Conservation (phyloP, 1,284 basidiomycete genomes). For the Trametes pubescens region DNA sequence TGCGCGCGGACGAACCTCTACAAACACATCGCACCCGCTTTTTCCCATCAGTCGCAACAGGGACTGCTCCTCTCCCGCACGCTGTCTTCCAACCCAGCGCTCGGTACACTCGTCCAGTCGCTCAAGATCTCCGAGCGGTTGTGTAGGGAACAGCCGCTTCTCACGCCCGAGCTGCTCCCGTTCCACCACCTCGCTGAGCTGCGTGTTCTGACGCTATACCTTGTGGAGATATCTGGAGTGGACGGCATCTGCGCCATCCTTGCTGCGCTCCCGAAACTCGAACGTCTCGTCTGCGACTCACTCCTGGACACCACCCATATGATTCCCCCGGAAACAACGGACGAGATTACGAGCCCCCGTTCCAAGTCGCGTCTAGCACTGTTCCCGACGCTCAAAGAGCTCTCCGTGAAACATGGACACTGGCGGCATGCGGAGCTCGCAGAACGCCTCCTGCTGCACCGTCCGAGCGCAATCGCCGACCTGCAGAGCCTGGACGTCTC, state of each 20-base stretch:
- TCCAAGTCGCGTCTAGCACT: not conserved
- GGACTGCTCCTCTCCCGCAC: conserved; percentile 4
- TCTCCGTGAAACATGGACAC: not conserved
- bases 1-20: conserved; percentile 2
- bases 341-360: not conserved
- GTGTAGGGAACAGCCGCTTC: not conserved
- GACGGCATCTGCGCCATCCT: not conserved
- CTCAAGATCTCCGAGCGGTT: conserved; percentile 3
- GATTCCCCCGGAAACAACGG: not conserved
- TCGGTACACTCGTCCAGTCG: not conserved
- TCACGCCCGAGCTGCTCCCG: not conserved
- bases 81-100: not conserved
- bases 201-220: not conserved
- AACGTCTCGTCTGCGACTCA: not conserved
- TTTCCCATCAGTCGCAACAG: not conserved
- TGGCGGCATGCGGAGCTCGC: not conserved
- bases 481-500: not conserved
- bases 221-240: not conserved
- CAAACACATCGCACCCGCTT: not conserved
- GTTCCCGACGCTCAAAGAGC: not conserved
- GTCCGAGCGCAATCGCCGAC: not conserved
- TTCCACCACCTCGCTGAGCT: not conserved
- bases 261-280: not conserved
- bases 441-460: not conserved
- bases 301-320: not conserved